A percentile compares a stretch with the other conserved stretches of the same genome.
Evolutionary conservation across 2,329 filamentous ascomycete species (phyloP).

Genomic region (Drechslerella dactyloides): DNA sequence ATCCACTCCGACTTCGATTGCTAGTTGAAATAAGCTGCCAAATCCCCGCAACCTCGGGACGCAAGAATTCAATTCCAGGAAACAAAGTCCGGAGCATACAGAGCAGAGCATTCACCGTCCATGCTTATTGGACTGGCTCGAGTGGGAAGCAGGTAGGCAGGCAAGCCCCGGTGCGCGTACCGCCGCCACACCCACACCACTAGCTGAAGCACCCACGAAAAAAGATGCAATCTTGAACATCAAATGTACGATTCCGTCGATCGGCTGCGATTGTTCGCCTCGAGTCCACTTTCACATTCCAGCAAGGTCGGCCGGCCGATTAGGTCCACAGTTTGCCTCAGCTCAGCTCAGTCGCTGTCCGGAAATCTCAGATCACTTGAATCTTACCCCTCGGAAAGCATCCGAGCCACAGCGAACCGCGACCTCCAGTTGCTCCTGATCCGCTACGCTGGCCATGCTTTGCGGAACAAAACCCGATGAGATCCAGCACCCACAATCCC

Average conservation of each 20-base stretch:
- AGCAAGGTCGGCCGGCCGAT: no score
- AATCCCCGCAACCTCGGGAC: slow-evolving; percentile 41
- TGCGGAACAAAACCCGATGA: slow-evolving; percentile 19
- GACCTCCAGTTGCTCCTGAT: background rate
- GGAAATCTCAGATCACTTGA: slow-evolving; percentile 2
- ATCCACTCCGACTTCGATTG: slow-evolving; percentile 5
- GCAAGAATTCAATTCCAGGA: slow-evolving; percentile 22
- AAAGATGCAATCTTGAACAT: slow-evolving; percentile 17
- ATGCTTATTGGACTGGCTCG: slow-evolving; percentile 11
- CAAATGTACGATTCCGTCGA: slow-evolving; percentile 3
- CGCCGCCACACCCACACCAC: slow-evolving; percentile 40
- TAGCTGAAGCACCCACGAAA: slow-evolving; percentile 18
- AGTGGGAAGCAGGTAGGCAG: background rate
- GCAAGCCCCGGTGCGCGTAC: background rate
- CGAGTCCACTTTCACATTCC: slow-evolving; percentile 2
- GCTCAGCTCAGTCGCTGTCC: background rate
- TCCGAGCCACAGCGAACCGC: slow-evolving; percentile 21
- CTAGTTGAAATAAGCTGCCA: slow-evolving; percentile 15
- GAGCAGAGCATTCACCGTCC: slow-evolving; percentile 19
- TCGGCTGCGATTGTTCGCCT: slow-evolving; percentile 23
- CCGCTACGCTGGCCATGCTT: slow-evolving; percentile 15
- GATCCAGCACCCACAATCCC: slow-evolving; percentile 33
- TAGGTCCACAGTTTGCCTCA: no score
- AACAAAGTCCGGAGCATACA: slow-evolving; percentile 1
- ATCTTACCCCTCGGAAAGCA: slow-evolving; percentile 23